Percentiles rank a stretch among this genome's conserved stretches.
Conservation (phyloP, 495 filamentous ascomycete genomes). For the Pseudevernia furfuracea region DNA sequence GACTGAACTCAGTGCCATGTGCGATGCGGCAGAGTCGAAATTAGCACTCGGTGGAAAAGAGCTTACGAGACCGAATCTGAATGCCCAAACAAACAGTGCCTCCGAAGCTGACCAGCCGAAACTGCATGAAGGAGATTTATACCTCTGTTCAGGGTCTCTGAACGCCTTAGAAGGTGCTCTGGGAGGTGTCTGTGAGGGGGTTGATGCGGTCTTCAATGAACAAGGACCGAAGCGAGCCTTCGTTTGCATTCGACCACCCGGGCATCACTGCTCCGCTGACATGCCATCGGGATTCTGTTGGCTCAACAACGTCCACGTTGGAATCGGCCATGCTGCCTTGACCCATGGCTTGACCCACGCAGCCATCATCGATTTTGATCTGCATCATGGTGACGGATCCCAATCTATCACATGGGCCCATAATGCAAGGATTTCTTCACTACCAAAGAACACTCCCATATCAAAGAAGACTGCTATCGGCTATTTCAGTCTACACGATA, state of each 20-base stretch:
- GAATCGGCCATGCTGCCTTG: slow-evolving; percentile 79
- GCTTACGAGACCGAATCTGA: slow-evolving; percentile 52
- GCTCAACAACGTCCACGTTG: slow-evolving; percentile 97
- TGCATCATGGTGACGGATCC: slow-evolving; percentile 94
- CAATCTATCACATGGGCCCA: slow-evolving; percentile 87
- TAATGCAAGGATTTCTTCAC: slow-evolving; percentile 52
- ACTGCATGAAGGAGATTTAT: slow-evolving; percentile 79
- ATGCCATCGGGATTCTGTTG: slow-evolving; percentile 95
- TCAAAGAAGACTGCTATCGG: slow-evolving; percentile 81
- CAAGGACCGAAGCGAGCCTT: slow-evolving; percentile 64
- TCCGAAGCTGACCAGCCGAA: slow-evolving; percentile 38
- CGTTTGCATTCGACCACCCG: slow-evolving; percentile 76
- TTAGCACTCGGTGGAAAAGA: slow-evolving; percentile 69
- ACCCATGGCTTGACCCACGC: slow-evolving; percentile 83
- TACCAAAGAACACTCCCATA: slow-evolving; percentile 56
- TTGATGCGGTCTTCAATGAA: slow-evolving; percentile 70
- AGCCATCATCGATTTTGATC: slow-evolving; percentile 92
- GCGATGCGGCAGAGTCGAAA: slow-evolving; percentile 64
- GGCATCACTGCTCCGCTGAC: slow-evolving; percentile 85
- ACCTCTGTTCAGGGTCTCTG: slow-evolving; percentile 76
- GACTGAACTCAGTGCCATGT: slow-evolving; percentile 81
- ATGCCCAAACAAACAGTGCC: slow-evolving; percentile 29
- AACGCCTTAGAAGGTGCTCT: slow-evolving; percentile 83
- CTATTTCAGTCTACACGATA: slow-evolving; percentile 94
- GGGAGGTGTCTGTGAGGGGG: slow-evolving; percentile 81